These are phyloP conservation scores for Sporothrix inflata DNA, from an alignment of 2,329 filamentous ascomycete genomes.

Conservation along the genomic window DNA sequence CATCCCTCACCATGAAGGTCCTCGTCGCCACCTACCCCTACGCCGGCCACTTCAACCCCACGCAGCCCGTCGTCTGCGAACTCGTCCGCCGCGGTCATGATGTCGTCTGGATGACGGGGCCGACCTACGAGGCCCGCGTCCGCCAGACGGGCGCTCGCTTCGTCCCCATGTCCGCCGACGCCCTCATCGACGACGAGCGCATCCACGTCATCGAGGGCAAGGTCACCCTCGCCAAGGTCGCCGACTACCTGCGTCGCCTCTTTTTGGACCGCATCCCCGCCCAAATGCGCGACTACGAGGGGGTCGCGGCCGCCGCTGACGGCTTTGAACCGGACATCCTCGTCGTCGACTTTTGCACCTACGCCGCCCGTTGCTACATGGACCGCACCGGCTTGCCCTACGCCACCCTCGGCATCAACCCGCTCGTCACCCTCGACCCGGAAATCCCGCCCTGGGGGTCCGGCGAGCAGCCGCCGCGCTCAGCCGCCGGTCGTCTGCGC, in stretches of 20 bases:
- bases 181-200: constrained; percentile 34
- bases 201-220: constrained; percentile 25
- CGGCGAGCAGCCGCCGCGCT: constrained; percentile 38
- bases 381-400: constrained; percentile 38
- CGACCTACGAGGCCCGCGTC: constrained; percentile 42
- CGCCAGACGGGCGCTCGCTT: constrained; percentile 43
- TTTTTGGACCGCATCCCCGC: constrained; percentile 31
- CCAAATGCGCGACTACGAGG: constrained; percentile 30
- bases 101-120: constrained; percentile 45
- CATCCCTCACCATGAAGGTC: constrained; percentile 39
- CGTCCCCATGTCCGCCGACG: constrained; percentile 40
- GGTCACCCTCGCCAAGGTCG: constrained; percentile 26
- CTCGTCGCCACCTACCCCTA: constrained; percentile 47
- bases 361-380: constrained; percentile 31
- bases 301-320: constrained; percentile 1
- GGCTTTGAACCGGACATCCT: constrained; percentile 31
- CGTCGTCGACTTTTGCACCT: constrained; percentile 33
- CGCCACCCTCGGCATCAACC: constrained; percentile 47
- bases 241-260: constrained; percentile 30
- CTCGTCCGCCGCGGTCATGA: constrained; percentile 45
- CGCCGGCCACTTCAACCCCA: constrained; percentile 46
- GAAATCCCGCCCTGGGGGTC: constrained; percentile 43
- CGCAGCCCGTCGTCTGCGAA: constrained; percentile 46
- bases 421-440: constrained; percentile 37
- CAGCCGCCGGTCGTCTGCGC: constrained; percentile 36